A percentile compares a stretch with the other conserved stretches of the same genome.
These are phyloP conservation scores for Kurtzmaniella fragi DNA, from an alignment of 805 yeast genomes.

Conservation along the genomic window DNA sequence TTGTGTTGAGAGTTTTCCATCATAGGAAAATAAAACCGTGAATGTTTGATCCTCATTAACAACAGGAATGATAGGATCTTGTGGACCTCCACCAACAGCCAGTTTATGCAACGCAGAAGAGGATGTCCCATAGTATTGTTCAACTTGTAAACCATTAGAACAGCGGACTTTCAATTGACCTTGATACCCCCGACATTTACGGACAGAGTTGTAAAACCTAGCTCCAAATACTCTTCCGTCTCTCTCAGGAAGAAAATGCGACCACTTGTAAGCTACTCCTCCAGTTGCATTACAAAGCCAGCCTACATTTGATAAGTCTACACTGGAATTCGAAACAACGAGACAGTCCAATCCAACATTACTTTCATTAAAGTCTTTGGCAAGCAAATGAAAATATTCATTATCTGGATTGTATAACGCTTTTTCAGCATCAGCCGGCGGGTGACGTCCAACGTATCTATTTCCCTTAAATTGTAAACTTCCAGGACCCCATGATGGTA, in stretches of 20 bases:
- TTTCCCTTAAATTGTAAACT: conserved; percentile 44
- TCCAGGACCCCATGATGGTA: conserved; percentile 85
- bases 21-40: conserved; percentile 70
- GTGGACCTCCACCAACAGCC: conserved; percentile 28
- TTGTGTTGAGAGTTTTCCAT: conserved; percentile 64
- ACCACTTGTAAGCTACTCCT: conserved; percentile 62
- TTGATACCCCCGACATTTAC: conserved; percentile 62
- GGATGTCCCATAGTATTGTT: conserved; percentile 61
- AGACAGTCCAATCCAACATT: conserved; percentile 77
- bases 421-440: conserved; percentile 40
- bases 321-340: conserved; percentile 57
- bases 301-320: conserved; percentile 74
- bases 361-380: conserved; percentile 47
- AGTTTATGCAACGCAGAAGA: conserved; percentile 19
- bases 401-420: conserved; percentile 54
- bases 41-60: conserved; percentile 59
- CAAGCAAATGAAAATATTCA: conserved; percentile 56
- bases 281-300: conserved; percentile 64
- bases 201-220: conserved; percentile 51
- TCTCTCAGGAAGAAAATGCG: conserved; percentile 58
- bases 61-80: conserved; percentile 71
- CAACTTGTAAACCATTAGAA: conserved; percentile 80
- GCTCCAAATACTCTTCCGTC: conserved; percentile 66
- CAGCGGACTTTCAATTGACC: conserved; percentile 81
- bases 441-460: conserved; percentile 34